Evolutionary conservation across 768 basidiomycete species (phyloP).

Genomic region (Boletus subcaerulescens): DNA sequence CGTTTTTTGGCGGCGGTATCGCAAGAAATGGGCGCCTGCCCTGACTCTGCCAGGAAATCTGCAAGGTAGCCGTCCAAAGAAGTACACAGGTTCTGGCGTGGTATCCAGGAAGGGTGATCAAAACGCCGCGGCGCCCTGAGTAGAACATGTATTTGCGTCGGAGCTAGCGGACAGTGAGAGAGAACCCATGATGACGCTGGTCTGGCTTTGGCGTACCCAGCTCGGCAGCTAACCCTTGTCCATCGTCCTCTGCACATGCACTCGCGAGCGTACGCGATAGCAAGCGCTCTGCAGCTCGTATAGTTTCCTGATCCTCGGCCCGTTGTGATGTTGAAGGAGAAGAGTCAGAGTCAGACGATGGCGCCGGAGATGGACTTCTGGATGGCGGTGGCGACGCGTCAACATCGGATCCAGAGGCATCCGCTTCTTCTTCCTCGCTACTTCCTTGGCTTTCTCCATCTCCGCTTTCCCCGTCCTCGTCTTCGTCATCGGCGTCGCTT

Average conservation of each 20-base stretch:
- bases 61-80: slow-evolving; percentile 37
- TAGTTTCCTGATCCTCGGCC: slow-evolving; percentile 34
- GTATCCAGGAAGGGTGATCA: slow-evolving; percentile 45
- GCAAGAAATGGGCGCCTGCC: neutral
- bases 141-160: slow-evolving; percentile 47
- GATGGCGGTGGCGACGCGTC: slow-evolving; percentile 17
- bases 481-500: slow-evolving; percentile 2
- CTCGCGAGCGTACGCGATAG: slow-evolving; percentile 44
- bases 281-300: slow-evolving; percentile 38
- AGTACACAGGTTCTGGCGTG: slow-evolving; percentile 40
- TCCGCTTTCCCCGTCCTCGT: slow-evolving; percentile 8
- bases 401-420: slow-evolving; percentile 5
- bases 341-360: slow-evolving; percentile 17
- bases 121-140: slow-evolving; percentile 48
- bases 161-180: slow-evolving; percentile 29
- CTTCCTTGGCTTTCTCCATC: slow-evolving; percentile 1
- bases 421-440: slow-evolving; percentile 8
- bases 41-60: slow-evolving; percentile 34
- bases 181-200: neutral
- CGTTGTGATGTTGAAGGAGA: slow-evolving; percentile 28
- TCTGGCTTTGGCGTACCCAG: slow-evolving; percentile 30
- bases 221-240: slow-evolving; percentile 38
- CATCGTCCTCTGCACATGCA: slow-evolving; percentile 42
- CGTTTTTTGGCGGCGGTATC: slow-evolving; percentile 28
- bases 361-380: slow-evolving; percentile 25